These are phyloP conservation scores for Pistacia vera DNA, from an alignment of 345 rosid species.

Conservation along the genomic window DNA sequence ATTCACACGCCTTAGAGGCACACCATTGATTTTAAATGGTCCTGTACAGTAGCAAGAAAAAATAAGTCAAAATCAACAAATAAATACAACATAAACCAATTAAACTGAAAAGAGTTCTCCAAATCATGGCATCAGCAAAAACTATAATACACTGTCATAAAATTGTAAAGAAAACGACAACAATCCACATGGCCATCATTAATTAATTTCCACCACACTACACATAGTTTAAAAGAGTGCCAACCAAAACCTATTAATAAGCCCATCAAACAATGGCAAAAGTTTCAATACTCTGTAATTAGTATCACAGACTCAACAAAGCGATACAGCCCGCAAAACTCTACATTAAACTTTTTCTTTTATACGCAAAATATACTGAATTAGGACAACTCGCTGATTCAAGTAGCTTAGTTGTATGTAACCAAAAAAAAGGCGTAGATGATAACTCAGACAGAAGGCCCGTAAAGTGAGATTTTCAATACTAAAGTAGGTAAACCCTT, in stretches of 20 bases:
- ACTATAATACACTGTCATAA: too few species aligned
- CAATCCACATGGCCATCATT: too few species aligned
- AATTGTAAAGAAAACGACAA: too few species aligned
- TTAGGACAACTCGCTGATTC: too few species aligned
- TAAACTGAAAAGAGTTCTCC: background rate
- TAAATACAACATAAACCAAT: conserved; percentile 19
- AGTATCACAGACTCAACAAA: background rate
- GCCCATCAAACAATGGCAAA: background rate
- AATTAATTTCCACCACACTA: too few species aligned
- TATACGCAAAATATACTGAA: too few species aligned
- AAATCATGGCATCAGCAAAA: too few species aligned
- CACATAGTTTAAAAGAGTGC: background rate
- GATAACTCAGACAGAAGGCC: background rate
- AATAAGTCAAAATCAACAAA: background rate
- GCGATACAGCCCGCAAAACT: background rate
- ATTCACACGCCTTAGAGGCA: conserved; percentile 70
- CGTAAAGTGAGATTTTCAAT: too few species aligned
- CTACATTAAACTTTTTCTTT: too few species aligned
- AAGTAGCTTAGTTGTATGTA: too few species aligned
- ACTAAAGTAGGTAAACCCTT: too few species aligned
- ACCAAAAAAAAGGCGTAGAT: background rate
- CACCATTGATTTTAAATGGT: conserved; percentile 77
- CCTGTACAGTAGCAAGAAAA: conserved; percentile 37
- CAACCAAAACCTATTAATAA: background rate
- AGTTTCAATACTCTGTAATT: background rate